These are phyloP conservation scores for Leccinum obscurum DNA, from an alignment of 768 basidiomycete genomes.

Conservation along the genomic window DNA sequence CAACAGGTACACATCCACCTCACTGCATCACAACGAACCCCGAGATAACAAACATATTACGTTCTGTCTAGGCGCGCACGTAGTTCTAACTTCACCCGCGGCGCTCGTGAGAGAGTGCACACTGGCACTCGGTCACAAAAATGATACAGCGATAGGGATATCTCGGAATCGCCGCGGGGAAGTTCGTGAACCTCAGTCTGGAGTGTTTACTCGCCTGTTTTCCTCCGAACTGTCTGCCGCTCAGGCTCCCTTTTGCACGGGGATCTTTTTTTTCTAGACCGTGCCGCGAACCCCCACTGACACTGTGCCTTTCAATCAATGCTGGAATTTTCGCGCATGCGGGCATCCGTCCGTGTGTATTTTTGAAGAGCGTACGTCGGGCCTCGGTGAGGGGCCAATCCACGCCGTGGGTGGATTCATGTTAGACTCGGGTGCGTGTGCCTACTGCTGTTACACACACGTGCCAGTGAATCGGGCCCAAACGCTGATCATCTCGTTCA, in stretches of 20 bases:
- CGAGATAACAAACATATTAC: neutral
- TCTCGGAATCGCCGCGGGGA: neutral
- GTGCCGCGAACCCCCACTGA: neutral
- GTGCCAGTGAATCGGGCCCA: neutral
- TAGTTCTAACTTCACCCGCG: neutral
- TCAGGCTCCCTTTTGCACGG: neutral
- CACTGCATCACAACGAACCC: neutral
- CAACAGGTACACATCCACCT: neutral
- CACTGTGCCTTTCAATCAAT: neutral
- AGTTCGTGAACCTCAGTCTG: neutral
- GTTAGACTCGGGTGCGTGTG: slow-evolving; percentile 7
- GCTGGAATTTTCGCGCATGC: neutral
- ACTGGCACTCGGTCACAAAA: neutral
- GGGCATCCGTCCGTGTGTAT: slow-evolving; percentile 6
- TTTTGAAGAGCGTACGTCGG: slow-evolving; percentile 2
- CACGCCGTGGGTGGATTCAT: neutral
- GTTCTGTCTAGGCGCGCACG: neutral
- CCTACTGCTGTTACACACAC: neutral
- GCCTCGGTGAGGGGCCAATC: neutral
- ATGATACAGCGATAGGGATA: neutral
- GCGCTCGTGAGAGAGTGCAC: neutral
- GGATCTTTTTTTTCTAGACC: neutral
- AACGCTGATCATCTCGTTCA: neutral
- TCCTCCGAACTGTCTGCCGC: neutral
- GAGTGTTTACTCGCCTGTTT: neutral